Conservation (phyloP, 23 red algal genomes). For the Gracilaria domingensis region DNA sequence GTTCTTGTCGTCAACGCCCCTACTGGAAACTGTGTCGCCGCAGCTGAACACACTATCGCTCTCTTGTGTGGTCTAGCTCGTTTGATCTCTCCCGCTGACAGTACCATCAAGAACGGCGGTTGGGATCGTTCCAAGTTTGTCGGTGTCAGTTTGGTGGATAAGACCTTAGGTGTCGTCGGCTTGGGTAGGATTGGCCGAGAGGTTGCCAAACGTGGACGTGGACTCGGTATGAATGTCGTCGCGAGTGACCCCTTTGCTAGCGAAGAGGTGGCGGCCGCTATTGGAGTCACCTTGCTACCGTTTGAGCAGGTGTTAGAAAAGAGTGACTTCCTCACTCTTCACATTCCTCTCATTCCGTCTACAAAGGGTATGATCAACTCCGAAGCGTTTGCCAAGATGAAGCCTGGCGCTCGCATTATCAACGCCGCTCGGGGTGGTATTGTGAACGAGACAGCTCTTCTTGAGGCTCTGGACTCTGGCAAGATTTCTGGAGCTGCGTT, state of each 20-base stretch:
- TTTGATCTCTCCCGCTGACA: conserved; percentile 85
- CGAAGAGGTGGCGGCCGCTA: conserved; percentile 77
- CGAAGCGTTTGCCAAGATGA: conserved; percentile 72
- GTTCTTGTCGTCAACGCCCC: conserved; percentile 99
- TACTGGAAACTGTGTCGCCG: conserved; percentile 98
- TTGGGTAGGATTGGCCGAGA: conserved; percentile 97
- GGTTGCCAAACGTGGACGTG: conserved; percentile 86
- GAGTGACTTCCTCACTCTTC: conserved; percentile 95
- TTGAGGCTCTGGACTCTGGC: conserved; percentile 89
- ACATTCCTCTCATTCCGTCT: conserved; percentile 92
- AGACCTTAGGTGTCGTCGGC: conserved; percentile 92
- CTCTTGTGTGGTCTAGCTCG: conserved; percentile 80
- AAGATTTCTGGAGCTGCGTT: conserved; percentile 88
- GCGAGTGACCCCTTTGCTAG: conserved; percentile 92
- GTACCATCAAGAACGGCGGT: conserved; percentile 80
- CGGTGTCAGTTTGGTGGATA: conserved; percentile 90
- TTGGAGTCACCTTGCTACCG: conserved; percentile 78
- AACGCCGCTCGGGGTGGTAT: conserved; percentile 97
- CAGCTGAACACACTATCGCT: conserved; percentile 98
- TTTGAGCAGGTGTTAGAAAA: conserved; percentile 59
- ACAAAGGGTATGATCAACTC: conserved; percentile 85
- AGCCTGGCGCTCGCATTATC: conserved; percentile 81
- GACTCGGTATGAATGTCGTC: conserved; percentile 95
- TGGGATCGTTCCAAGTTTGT: conserved; percentile 90
- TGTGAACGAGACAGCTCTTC: conserved; percentile 89